Evolutionary conservation across 192 early-diverging fungal genomes (phyloP).

Genomic region (Coemansia sp.): DNA sequence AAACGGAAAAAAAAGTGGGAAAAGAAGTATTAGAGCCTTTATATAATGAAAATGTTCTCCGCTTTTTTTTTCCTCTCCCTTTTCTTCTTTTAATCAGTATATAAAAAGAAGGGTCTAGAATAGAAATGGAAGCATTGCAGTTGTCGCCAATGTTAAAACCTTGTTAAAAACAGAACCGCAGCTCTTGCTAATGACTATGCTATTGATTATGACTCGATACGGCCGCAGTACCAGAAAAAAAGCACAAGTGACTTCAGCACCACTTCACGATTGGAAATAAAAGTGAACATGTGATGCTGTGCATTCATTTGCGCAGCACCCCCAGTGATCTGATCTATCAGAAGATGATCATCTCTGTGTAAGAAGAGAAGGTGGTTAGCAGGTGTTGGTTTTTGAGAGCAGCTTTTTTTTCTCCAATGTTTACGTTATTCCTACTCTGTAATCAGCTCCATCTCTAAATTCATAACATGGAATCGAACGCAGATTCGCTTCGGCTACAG

Average conservation of each 20-base stretch:
- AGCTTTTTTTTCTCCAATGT: too few species aligned
- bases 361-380: too few species aligned
- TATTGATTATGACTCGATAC: not conserved
- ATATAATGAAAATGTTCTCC: not conserved
- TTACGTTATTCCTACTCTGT: not conserved
- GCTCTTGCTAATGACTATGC: not conserved
- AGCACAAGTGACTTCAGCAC: too few species aligned
- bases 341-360: too few species aligned
- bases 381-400: too few species aligned
- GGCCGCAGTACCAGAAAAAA: too few species aligned
- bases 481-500: constrained; percentile 24
- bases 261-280: too few species aligned
- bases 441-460: not conserved
- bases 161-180: too few species aligned
- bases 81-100: not conserved
- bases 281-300: too few species aligned
- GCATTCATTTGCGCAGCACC: too few species aligned
- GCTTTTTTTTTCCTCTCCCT: not conserved
- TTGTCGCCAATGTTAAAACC: too few species aligned
- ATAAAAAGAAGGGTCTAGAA: not conserved
- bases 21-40: not conserved
- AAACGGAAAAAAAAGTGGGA: not conserved
- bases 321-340: not conserved
- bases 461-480: constrained; percentile 22
- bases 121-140: too few species aligned